Percentiles rank a stretch among this genome's conserved stretches.
phyloP scores from a whole-genome alignment of 331 rosid genomes.

The Prunus yedoensis region DNA sequence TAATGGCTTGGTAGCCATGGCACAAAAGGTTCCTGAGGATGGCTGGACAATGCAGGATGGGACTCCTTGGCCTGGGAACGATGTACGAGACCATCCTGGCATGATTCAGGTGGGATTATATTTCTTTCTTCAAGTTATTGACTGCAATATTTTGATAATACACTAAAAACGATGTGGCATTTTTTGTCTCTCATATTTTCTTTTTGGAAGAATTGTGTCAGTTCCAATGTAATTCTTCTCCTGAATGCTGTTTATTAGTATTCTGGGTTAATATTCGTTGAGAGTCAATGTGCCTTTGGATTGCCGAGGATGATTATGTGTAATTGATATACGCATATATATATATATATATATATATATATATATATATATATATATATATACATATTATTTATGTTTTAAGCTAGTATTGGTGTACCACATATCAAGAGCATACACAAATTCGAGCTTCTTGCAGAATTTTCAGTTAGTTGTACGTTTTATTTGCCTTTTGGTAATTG shows the following conservation, averaged over 20 bases:
- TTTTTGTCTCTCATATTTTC: neutral
- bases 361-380: no score
- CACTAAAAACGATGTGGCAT: neutral
- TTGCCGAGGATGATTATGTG: neutral
- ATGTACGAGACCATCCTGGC: slow-evolving; percentile 98
- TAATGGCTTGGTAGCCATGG: slow-evolving; percentile 79
- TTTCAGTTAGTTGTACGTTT: neutral
- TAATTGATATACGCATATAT: neutral
- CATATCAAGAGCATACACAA: neutral
- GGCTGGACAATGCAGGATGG: slow-evolving; percentile 99
- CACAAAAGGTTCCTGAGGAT: slow-evolving; percentile 94
- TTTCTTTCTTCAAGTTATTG: slow-evolving; percentile 5
- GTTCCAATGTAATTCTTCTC: neutral
- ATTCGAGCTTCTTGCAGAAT: slow-evolving; percentile 5
- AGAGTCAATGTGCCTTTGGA: neutral
- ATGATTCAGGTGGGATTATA: slow-evolving; percentile 86
- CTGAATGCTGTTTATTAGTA: neutral
- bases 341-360: no score
- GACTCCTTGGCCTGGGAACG: slow-evolving; percentile 97
- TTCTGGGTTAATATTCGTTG: neutral
- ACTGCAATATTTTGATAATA: neutral
- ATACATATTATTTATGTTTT: no score
- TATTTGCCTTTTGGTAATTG: neutral
- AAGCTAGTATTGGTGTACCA: neutral
- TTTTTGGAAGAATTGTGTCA: neutral